Conservation (phyloP, 2,329 filamentous ascomycete genomes). For the Colletotrichum sojae region DNA sequence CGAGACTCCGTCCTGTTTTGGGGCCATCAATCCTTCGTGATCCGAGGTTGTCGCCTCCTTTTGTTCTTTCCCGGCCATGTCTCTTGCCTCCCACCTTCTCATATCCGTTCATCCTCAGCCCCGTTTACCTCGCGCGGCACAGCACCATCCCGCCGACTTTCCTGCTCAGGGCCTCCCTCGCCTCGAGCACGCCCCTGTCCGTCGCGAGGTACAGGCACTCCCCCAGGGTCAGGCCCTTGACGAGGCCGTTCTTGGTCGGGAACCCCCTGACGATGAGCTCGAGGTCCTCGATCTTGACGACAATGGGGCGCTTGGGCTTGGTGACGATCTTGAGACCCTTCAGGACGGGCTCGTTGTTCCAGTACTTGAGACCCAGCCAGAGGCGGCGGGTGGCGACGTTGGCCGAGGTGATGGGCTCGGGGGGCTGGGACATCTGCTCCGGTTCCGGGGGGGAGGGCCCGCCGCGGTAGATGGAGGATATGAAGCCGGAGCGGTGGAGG, state of each 20-base stretch:
- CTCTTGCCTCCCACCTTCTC: background rate
- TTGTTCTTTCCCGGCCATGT: background rate
- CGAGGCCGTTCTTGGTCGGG: conserved; percentile 74
- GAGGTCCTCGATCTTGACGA: conserved; percentile 73
- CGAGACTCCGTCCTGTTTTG: conserved; percentile 11
- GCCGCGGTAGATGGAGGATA: conserved; percentile 82
- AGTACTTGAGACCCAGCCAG: conserved; percentile 94
- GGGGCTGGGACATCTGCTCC: conserved; percentile 61
- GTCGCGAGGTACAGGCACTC: conserved; percentile 88
- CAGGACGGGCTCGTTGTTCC: conserved; percentile 85
- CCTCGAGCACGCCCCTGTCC: conserved; percentile 83
- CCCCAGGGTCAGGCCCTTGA: conserved; percentile 82
- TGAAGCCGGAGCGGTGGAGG: conserved; percentile 85
- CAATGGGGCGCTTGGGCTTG: conserved; percentile 82
- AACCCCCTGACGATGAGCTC: conserved; percentile 78
- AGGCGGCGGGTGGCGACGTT: conserved; percentile 83
- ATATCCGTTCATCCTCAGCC: background rate
- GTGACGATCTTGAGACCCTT: conserved; percentile 75
- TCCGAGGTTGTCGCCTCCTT: background rate
- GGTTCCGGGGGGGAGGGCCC: conserved; percentile 70
- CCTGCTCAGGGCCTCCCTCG: conserved; percentile 84
- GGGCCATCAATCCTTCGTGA: background rate
- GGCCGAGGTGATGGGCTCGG: conserved; percentile 73
- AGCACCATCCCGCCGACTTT: conserved; percentile 85
- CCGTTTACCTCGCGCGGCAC: conserved; percentile 72